Conservation (phyloP, 495 filamentous ascomycete species). For the Aspergillus kassunensis region DNA sequence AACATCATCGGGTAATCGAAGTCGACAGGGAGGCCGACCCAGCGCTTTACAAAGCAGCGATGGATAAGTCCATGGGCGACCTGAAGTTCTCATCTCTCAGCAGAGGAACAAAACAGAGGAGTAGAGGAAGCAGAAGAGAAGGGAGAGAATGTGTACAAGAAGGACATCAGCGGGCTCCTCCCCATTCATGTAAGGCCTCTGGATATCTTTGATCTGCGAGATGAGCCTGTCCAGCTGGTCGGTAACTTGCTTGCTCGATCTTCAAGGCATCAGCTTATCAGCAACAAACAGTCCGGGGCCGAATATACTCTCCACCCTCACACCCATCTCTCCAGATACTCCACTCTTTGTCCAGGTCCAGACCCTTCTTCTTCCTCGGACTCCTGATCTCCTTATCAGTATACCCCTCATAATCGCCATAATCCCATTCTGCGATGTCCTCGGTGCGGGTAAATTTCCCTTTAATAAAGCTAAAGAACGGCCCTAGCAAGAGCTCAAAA, state of each 20-base stretch:
- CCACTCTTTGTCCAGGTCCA: constrained; percentile 56
- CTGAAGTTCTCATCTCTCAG: no score
- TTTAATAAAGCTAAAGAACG: constrained; percentile 46
- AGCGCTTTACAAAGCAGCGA: constrained; percentile 77
- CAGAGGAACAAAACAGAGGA: no score
- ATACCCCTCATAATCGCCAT: constrained; percentile 83
- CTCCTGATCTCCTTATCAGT: constrained; percentile 61
- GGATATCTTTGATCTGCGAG: constrained; percentile 57
- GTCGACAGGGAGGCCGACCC: constrained; percentile 62
- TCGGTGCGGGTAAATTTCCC: constrained; percentile 56
- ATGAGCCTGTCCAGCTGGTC: constrained; percentile 32
- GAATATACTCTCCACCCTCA: constrained; percentile 20
- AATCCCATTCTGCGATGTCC: constrained; percentile 79
- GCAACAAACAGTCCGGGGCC: background rate
- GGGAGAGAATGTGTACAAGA: no score
- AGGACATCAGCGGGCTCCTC: constrained; percentile 51
- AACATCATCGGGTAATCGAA: constrained; percentile 47
- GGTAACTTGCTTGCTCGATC: no score
- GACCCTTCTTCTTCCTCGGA: constrained; percentile 52
- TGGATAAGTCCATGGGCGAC: constrained; percentile 78
- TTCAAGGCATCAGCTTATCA: background rate
- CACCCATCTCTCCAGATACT: constrained; percentile 70
- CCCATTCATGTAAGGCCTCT: constrained; percentile 39
- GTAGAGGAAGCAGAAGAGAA: no score
- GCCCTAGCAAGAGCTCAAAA: constrained; percentile 57